These are phyloP conservation scores for Colletotrichum phormii DNA, from an alignment of 2,329 filamentous ascomycete genomes.

Conservation along the genomic window DNA sequence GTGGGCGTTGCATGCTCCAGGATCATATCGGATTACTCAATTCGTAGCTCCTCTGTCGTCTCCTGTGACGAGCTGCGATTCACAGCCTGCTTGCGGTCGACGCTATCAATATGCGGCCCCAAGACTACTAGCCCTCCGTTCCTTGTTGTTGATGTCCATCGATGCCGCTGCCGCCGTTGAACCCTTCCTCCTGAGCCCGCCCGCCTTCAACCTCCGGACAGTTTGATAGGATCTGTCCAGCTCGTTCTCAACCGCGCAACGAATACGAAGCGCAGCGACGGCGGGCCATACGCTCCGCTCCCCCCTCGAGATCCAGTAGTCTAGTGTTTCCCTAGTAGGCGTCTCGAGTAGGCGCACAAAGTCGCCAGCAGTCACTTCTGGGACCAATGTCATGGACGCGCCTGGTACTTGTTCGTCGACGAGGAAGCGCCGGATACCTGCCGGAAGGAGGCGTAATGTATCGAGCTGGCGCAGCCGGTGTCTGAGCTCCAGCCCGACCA, in stretches of 20 bases:
- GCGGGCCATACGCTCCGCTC: slow-evolving; percentile 94
- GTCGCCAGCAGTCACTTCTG: slow-evolving; percentile 78
- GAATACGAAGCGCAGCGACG: slow-evolving; percentile 81
- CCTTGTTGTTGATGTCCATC: slow-evolving; percentile 28
- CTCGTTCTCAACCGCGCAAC: slow-evolving; percentile 89
- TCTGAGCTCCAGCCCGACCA: slow-evolving; percentile 81
- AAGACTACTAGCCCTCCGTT: slow-evolving; percentile 39
- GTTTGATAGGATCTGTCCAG: slow-evolving; percentile 87
- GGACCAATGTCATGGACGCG: slow-evolving; percentile 83
- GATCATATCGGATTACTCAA: background rate
- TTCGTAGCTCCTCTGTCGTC: background rate
- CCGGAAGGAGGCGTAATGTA: slow-evolving; percentile 78
- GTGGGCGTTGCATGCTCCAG: background rate
- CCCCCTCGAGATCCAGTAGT: slow-evolving; percentile 87
- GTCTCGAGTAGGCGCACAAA: slow-evolving; percentile 85
- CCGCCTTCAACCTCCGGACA: slow-evolving; percentile 72
- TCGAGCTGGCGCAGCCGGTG: slow-evolving; percentile 87
- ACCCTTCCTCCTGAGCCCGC: slow-evolving; percentile 59
- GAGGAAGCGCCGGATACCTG: slow-evolving; percentile 77
- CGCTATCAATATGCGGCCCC: slow-evolving; percentile 30
- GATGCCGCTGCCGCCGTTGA: slow-evolving; percentile 37
- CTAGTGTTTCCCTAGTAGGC: slow-evolving; percentile 78
- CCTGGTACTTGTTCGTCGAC: slow-evolving; percentile 87
- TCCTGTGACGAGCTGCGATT: background rate
- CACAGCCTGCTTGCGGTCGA: slow-evolving; percentile 12